These are phyloP conservation scores for Globisporangium irregulare DNA, from an alignment of 352 stramenopile genomes.

Conservation along the genomic window DNA sequence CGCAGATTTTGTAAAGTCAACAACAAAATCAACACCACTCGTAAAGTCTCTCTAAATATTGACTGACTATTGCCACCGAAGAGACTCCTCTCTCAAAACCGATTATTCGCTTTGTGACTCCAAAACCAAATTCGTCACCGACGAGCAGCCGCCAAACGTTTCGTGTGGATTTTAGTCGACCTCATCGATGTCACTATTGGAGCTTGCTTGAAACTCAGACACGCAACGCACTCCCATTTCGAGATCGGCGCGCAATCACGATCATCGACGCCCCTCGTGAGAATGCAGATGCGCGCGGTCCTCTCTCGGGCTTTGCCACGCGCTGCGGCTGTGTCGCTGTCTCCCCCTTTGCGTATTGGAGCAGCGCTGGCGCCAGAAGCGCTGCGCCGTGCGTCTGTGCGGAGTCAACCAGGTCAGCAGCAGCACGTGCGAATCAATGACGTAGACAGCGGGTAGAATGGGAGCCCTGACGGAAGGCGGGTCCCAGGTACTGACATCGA, in stretches of 20 bases:
- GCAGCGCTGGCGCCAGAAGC: neutral
- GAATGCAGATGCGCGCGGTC: conserved; percentile 14
- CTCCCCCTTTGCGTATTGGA: neutral
- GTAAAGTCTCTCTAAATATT: no score
- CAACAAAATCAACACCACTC: no score
- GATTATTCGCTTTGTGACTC: no score
- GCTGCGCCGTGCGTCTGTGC: neutral
- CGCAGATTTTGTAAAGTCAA: no score
- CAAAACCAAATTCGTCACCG: no score
- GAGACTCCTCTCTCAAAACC: no score
- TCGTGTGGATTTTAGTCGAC: no score
- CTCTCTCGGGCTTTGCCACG: conserved; percentile 15
- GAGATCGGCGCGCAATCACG: conserved; percentile 8
- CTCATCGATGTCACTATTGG: no score
- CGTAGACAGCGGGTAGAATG: neutral
- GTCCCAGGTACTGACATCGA: neutral
- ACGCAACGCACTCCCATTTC: neutral
- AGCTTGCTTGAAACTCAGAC: neutral
- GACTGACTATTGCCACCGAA: no score
- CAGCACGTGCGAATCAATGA: neutral
- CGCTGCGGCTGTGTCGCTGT: neutral
- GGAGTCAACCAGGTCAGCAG: conserved; percentile 6
- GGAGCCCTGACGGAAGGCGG: no score
- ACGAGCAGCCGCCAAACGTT: no score
- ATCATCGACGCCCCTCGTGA: neutral